Conservation (phyloP, 2,329 filamentous ascomycete genomes). For the Aspergillus sojae region DNA sequence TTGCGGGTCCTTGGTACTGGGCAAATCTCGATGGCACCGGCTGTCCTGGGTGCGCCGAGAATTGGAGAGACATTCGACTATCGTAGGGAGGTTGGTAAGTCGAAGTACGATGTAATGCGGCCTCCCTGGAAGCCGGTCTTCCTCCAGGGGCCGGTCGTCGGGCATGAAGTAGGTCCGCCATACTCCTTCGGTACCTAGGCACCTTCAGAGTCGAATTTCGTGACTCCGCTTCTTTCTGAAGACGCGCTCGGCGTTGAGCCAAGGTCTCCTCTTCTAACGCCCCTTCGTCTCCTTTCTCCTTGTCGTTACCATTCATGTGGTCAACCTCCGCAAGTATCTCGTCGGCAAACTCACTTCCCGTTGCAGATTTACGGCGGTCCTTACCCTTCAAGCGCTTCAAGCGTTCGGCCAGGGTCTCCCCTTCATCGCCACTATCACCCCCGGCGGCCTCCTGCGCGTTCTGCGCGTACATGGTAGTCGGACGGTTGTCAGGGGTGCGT, state of each 20-base stretch:
- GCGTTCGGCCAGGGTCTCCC: slow-evolving; percentile 51
- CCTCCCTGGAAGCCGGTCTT: slow-evolving; percentile 28
- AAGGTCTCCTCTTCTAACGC: slow-evolving; percentile 48
- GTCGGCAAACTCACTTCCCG: slow-evolving; percentile 46
- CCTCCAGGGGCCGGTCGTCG: slow-evolving; percentile 49
- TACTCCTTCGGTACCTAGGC: slow-evolving; percentile 45
- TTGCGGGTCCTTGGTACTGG: slow-evolving; percentile 22
- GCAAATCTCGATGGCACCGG: slow-evolving; percentile 16
- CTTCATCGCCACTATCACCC: slow-evolving; percentile 39
- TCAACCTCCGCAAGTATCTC: slow-evolving; percentile 48
- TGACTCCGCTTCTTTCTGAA: slow-evolving; percentile 44
- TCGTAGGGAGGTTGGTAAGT: slow-evolving; percentile 22
- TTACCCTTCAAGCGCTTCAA: slow-evolving; percentile 43
- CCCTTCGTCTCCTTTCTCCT: slow-evolving; percentile 22
- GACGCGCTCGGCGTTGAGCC: slow-evolving; percentile 48
- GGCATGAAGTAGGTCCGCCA: slow-evolving; percentile 54
- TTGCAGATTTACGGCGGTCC: slow-evolving; percentile 32
- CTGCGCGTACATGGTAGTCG: slow-evolving; percentile 39
- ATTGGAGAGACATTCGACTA: slow-evolving; percentile 34
- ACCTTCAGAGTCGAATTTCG: slow-evolving; percentile 28
- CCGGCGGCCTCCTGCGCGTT: slow-evolving; percentile 29
- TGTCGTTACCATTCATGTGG: slow-evolving; percentile 27
- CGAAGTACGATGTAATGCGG: slow-evolving; percentile 18
- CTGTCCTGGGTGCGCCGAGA: slow-evolving; percentile 27
- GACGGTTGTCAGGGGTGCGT: slow-evolving; percentile 32